Conservation (phyloP, 768 basidiomycete species). For the Mycena albidolilacea region DNA sequence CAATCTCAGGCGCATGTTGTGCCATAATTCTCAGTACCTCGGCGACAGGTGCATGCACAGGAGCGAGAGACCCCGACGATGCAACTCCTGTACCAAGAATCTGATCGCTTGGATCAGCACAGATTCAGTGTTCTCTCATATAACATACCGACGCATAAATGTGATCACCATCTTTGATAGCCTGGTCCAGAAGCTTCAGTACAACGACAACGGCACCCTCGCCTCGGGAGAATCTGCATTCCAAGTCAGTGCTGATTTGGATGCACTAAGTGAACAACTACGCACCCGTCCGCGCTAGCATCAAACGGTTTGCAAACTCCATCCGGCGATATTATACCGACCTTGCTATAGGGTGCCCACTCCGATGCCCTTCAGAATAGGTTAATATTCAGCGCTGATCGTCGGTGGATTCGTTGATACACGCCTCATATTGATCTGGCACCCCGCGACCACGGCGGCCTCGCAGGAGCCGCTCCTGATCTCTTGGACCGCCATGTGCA, state of each 20-base stretch:
- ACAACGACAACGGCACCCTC: conserved; percentile 50
- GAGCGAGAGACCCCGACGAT: conserved; percentile 45
- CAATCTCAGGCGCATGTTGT: too few species aligned
- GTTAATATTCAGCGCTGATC: too few species aligned
- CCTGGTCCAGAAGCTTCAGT: conserved; percentile 46
- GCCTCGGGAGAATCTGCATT: conserved; percentile 43
- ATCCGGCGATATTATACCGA: conserved; percentile 48
- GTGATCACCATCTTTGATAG: conserved; percentile 48
- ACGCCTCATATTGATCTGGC: conserved; percentile 48
- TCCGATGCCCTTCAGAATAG: conserved; percentile 40
- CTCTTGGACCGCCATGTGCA: conserved; percentile 55
- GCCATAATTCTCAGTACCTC: conserved; percentile 4
- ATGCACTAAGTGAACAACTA: background rate
- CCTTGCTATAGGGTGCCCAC: conserved; percentile 40
- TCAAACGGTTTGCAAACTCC: conserved; percentile 56
- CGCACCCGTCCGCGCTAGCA: conserved; percentile 50
- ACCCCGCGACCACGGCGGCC: conserved; percentile 52
- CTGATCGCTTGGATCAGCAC: conserved; percentile 37
- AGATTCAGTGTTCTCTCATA: conserved; percentile 37
- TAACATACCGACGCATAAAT: conserved; percentile 47
- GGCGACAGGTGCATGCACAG: conserved; percentile 47
- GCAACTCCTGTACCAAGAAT: conserved; percentile 49
- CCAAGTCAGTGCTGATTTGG: too few species aligned
- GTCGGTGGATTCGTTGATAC: background rate
- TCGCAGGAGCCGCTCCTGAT: conserved; percentile 53